phyloP scores from a whole-genome alignment of 2,329 filamentous ascomycete species.

The Cercospora berteroae region DNA sequence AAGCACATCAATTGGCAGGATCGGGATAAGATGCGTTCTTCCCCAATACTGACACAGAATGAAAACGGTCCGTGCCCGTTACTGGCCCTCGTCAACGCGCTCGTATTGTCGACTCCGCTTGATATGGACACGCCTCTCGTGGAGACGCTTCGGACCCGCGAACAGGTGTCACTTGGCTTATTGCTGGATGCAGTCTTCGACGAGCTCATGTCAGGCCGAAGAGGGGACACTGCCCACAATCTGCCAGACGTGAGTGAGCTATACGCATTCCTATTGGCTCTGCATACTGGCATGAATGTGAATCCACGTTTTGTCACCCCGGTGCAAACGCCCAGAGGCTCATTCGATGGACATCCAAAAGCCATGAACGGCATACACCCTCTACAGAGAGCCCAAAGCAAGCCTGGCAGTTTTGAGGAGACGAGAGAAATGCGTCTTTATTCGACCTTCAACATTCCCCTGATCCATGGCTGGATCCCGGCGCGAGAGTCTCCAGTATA shows the following conservation, averaged over 20 bases:
- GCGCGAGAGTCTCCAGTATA: conserved; percentile 64
- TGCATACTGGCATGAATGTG: conserved; percentile 97
- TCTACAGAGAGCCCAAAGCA: conserved; percentile 43
- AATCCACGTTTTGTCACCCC: conserved; percentile 79
- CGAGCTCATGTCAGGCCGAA: conserved; percentile 77
- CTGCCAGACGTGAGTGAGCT: conserved; percentile 86
- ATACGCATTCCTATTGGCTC: conserved; percentile 79
- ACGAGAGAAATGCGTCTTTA: conserved; percentile 90
- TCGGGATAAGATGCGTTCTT: conserved; percentile 64
- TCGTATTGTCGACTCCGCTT: conserved; percentile 76
- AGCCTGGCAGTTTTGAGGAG: conserved; percentile 76
- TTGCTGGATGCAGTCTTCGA: conserved; percentile 89
- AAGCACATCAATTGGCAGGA: conserved; percentile 89
- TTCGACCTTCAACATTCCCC: conserved; percentile 78
- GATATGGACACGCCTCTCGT: conserved; percentile 68
- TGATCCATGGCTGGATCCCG: conserved; percentile 93
- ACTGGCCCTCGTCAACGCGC: conserved; percentile 86
- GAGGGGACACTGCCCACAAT: conserved; percentile 61
- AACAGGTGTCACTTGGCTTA: conserved; percentile 82
- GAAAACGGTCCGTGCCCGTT: conserved; percentile 92
- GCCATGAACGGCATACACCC: conserved; percentile 41
- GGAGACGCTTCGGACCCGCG: conserved; percentile 72
- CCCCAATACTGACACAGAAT: conserved; percentile 88
- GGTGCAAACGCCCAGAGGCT: conserved; percentile 25
- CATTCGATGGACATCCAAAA: conserved; percentile 28